These are phyloP conservation scores for Meyerozyma athensensis DNA, from an alignment of 1,139 yeast species.

Conservation along the genomic window DNA sequence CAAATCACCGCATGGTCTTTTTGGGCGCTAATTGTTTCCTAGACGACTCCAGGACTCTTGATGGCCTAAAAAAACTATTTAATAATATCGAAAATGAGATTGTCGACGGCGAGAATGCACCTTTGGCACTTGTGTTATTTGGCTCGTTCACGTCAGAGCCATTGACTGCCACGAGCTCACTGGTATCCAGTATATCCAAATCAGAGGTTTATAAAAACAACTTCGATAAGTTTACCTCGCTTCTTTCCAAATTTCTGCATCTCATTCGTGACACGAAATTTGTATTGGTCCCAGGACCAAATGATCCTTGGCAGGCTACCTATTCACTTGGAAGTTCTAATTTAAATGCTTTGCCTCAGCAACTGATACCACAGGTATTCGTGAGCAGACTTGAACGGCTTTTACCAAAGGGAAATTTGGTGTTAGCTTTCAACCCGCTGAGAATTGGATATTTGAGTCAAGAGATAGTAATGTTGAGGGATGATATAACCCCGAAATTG, in stretches of 20 bases:
- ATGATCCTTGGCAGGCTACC: conserved; percentile 90
- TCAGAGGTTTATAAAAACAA: conserved; percentile 59
- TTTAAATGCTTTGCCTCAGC: conserved; percentile 64
- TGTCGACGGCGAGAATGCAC: conserved; percentile 39
- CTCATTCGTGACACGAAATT: conserved; percentile 38
- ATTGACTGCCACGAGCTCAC: conserved; percentile 42
- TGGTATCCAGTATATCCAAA: conserved; percentile 39
- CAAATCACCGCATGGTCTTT: conserved; percentile 56
- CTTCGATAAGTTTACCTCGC: conserved; percentile 68
- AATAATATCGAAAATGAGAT: conserved; percentile 10
- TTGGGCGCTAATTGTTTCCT: conserved; percentile 72
- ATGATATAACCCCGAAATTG: conserved; percentile 65
- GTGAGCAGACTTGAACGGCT: conserved; percentile 61
- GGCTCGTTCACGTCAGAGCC: conserved; percentile 70
- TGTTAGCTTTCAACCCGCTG: conserved; percentile 70
- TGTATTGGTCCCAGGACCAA: conserved; percentile 77
- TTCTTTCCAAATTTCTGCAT: conserved; percentile 31
- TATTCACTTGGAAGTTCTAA: conserved; percentile 60
- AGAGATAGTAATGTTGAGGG: conserved; percentile 72
- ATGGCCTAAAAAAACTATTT: conserved; percentile 12
- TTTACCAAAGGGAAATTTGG: conserved; percentile 52
- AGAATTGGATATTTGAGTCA: conserved; percentile 76
- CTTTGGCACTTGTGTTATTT: conserved; percentile 45
- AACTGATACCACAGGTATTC: conserved; percentile 65
- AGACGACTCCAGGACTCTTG: conserved; percentile 32